Base-by-base conservation (phyloP, 371 early-diverging fungal species). In the Syncephalastrum monosporum region DNA sequence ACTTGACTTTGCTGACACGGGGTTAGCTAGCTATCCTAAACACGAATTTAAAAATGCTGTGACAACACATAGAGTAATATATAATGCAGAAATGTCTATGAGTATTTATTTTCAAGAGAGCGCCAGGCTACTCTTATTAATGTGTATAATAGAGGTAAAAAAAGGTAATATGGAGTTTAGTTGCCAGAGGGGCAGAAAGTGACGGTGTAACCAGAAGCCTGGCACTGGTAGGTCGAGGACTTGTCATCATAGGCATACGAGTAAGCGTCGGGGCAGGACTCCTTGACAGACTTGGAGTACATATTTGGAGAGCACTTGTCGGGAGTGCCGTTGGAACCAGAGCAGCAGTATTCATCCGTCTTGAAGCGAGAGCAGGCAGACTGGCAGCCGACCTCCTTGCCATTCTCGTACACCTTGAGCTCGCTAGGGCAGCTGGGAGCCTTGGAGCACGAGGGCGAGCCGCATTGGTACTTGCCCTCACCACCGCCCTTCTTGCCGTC, bases 171-270 rank as follows among this genome's bases (percentile, higher is more conserved):
- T 2, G 8, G 8, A 12, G 8, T 33, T 10, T 33, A 33, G 38
- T 33, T 33, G 38, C 12, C 38, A 33, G 38, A 33, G 38, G 38
- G 38, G 38, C 38, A 33, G 38, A 33, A 33, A 2, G 74, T 74
- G 45, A 82, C 76, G 15, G 67, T 71, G 55, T 79, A 82, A 15
- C 62, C 63, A 25, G 60, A 51, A 16, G 69, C 55, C 2, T 55
- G 24, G 61, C 82, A 82, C 55, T 65, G 55, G 43, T 59, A 76
- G 24, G 74, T 77, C 54, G 66, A 67, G 7, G 70, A 70, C 17
- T 50, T 56, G 59, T 83, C 83, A 62, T 83, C 83, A 55, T 73
- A 83, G 49, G 79, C 79, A 60, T 73, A 83, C 24, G 67, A 69
- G 64, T 83, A 83, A 7, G 71, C 81, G 62, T 81, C 72, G 5